Percentiles rank a stretch among this genome's conserved stretches.
Conservation (phyloP, 2,329 filamentous ascomycete genomes). For the Juglanconis juglandina region DNA sequence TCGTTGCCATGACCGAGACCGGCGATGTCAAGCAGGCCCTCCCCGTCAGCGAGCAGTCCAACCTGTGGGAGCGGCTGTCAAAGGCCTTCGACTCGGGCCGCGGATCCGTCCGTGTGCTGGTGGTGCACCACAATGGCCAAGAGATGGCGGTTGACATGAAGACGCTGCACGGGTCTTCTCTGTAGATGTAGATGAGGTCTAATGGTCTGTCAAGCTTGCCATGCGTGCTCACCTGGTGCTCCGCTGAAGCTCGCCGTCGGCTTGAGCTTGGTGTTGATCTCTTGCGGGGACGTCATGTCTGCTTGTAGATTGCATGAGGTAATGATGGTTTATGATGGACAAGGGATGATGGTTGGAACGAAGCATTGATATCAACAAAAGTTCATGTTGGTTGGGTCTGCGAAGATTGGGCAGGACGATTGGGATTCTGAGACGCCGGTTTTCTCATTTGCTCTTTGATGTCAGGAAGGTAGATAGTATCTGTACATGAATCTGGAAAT, state of each 20-base stretch:
- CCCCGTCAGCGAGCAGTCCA: conserved; percentile 91
- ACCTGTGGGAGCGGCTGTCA: conserved; percentile 75
- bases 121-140: conserved; percentile 87
- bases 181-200: conserved; percentile 41
- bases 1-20: conserved; percentile 98
- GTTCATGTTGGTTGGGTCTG: not conserved
- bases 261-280: conserved; percentile 19
- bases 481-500: conserved; percentile 36
- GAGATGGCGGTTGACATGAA: conserved; percentile 99
- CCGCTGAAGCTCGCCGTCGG: conserved; percentile 12
- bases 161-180: conserved; percentile 79
- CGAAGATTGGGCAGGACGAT: not conserved
- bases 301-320: conserved; percentile 19
- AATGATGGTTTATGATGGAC: conserved; percentile 24
- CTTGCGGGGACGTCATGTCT: conserved; percentile 2
- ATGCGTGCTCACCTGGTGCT: conserved; percentile 9
- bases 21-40: conserved; percentile 97
- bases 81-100: conserved; percentile 87
- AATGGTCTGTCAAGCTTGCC: not conserved
- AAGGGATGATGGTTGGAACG: conserved; percentile 13
- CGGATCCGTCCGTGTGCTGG: conserved; percentile 89
- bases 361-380: conserved; percentile 14
- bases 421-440: not conserved
- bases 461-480: conserved; percentile 36
- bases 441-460: conserved; percentile 1